Percentiles rank a stretch among this genome's conserved stretches.
phyloP scores from a whole-genome alignment of 2,329 filamentous ascomycete species.

The Magnaporthales sp. region DNA sequence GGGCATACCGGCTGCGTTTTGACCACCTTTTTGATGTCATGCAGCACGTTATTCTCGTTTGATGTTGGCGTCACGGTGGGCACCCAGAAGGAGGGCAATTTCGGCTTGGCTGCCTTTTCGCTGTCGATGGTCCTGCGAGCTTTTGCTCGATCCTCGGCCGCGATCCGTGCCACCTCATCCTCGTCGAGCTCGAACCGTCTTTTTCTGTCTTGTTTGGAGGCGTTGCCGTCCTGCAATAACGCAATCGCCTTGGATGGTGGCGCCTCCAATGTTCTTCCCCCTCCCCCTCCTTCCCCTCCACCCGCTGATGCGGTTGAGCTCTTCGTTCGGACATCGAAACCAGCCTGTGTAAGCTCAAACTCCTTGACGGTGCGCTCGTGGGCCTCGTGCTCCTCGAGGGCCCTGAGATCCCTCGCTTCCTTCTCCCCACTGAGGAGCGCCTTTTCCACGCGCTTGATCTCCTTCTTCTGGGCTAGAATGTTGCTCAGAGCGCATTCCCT shows the following conservation, averaged over 20 bases:
- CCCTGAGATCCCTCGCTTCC: conserved; percentile 52
- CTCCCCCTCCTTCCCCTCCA: conserved; percentile 15
- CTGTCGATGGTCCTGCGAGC: conserved; percentile 62
- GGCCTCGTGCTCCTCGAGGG: conserved; percentile 59
- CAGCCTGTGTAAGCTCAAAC: conserved; percentile 80
- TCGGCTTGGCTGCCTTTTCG: conserved; percentile 60
- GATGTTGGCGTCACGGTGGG: conserved; percentile 70
- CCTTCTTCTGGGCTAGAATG: conserved; percentile 83
- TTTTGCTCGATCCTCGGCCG: conserved; percentile 59
- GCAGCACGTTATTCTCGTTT: conserved; percentile 47
- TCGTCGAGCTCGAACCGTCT: conserved; percentile 77
- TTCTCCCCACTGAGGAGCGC: conserved; percentile 51
- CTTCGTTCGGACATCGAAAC: conserved; percentile 32
- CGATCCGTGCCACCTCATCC: conserved; percentile 64
- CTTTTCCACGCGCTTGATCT: conserved; percentile 74
- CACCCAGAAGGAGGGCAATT: conserved; percentile 86
- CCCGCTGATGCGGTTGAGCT: conserved; percentile 14
- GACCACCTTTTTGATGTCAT: conserved; percentile 46
- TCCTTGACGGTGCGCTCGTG: conserved; percentile 63
- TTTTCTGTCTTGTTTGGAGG: conserved; percentile 33
- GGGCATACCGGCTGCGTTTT: conserved; percentile 72
- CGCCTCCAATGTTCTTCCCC: neutral
- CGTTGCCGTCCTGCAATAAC: conserved; percentile 15
- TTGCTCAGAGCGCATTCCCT: conserved; percentile 88
- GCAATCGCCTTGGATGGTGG: neutral